These are phyloP conservation scores for Delonix regia DNA, from an alignment of 306 rosid species.

Conservation along the genomic window DNA sequence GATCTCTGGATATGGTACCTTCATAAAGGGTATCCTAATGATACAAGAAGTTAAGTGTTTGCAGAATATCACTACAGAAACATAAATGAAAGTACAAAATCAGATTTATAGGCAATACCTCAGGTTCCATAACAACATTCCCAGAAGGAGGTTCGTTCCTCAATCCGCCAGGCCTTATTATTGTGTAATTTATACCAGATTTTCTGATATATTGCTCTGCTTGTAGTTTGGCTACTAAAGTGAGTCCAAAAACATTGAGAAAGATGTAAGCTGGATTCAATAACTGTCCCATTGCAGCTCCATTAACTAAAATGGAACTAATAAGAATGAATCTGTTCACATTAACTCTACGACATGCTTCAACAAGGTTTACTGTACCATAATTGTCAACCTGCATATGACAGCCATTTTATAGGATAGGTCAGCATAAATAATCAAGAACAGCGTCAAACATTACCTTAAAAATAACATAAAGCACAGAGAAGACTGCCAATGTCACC, in stretches of 20 bases:
- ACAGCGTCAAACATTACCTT: background rate
- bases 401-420: slow-evolving; percentile 22
- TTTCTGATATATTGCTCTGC: slow-evolving; percentile 81
- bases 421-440: background rate
- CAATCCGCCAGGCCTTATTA: slow-evolving; percentile 96
- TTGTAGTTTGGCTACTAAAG: slow-evolving; percentile 89
- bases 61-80: background rate
- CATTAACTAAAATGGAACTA: slow-evolving; percentile 95
- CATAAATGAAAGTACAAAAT: slow-evolving; percentile 16
- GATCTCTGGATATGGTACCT: slow-evolving; percentile 90
- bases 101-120: slow-evolving; percentile 55
- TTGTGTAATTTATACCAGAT: slow-evolving; percentile 93
- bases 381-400: slow-evolving; percentile 82
- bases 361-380: slow-evolving; percentile 90
- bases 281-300: slow-evolving; percentile 95
- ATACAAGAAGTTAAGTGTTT: slow-evolving; percentile 1
- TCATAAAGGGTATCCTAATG: slow-evolving; percentile 78
- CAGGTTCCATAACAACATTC: slow-evolving; percentile 86
- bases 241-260: slow-evolving; percentile 89
- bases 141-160: slow-evolving; percentile 88
- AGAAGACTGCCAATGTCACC: background rate
- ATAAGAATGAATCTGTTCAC: slow-evolving; percentile 83
- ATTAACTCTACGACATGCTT: slow-evolving; percentile 81
- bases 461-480: background rate
- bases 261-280: slow-evolving; percentile 90